These are phyloP conservation scores for Diplodia scrobiculata DNA, from an alignment of 2,329 filamentous ascomycete genomes.

Conservation along the genomic window DNA sequence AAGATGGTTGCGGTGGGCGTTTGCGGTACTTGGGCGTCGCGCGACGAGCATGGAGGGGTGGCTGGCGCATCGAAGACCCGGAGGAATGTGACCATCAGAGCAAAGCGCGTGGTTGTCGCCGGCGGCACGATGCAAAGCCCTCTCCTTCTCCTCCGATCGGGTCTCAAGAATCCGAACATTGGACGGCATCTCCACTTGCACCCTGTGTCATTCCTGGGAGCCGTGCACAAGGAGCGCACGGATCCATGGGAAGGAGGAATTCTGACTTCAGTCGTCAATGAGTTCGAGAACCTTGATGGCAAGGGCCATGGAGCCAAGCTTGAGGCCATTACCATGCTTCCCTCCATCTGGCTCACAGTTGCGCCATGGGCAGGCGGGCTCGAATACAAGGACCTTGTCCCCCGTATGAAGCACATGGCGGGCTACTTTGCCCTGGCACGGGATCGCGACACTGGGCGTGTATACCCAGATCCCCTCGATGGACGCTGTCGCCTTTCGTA, in stretches of 20 bases:
- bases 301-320: constrained; percentile 81
- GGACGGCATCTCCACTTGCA: constrained; percentile 82
- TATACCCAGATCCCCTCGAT: constrained; percentile 69
- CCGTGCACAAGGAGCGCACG: constrained; percentile 69
- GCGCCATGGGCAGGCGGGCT: constrained; percentile 69
- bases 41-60: constrained; percentile 64
- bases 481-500: constrained; percentile 64
- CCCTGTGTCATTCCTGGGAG: constrained; percentile 62
- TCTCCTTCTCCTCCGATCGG: constrained; percentile 73
- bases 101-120: constrained; percentile 78
- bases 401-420: constrained; percentile 69
- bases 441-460: constrained; percentile 73
- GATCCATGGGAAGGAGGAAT: constrained; percentile 69
- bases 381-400: constrained; percentile 70
- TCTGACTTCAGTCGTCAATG: constrained; percentile 73
- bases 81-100: constrained; percentile 70
- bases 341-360: constrained; percentile 63
- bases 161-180: constrained; percentile 77
- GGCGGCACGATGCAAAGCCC: constrained; percentile 77
- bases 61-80: constrained; percentile 56
- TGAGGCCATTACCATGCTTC: constrained; percentile 75
- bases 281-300: constrained; percentile 79
- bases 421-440: constrained; percentile 73
- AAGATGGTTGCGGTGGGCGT: constrained; percentile 68
- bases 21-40: constrained; percentile 72